phyloP scores from a whole-genome alignment of 2,329 filamentous ascomycete genomes.

The Madurella fahalii region DNA sequence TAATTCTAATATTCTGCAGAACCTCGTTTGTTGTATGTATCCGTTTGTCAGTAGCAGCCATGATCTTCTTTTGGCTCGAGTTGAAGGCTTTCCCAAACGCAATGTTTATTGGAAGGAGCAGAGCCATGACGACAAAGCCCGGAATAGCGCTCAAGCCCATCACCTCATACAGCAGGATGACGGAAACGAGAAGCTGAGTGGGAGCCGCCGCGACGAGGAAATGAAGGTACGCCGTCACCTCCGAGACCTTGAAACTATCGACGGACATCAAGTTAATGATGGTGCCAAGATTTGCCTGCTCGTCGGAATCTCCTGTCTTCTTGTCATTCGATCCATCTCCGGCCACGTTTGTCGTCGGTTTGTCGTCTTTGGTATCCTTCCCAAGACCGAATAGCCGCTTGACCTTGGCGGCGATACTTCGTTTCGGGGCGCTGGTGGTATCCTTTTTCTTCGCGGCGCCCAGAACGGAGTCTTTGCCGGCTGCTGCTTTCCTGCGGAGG shows the following conservation, averaged over 20 bases:
- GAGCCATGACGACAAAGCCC: constrained; percentile 82
- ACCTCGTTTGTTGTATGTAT: constrained; percentile 97
- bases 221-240: constrained; percentile 91
- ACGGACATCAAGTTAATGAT: constrained; percentile 99
- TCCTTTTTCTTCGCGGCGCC: constrained; percentile 47
- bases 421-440: constrained; percentile 35
- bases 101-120: constrained; percentile 88
- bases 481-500: constrained; percentile 81
- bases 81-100: constrained; percentile 82
- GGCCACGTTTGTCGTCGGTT: constrained; percentile 29
- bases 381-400: constrained; percentile 59
- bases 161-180: constrained; percentile 80
- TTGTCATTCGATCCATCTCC: constrained; percentile 36
- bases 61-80: constrained; percentile 81
- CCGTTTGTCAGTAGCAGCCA: constrained; percentile 88
- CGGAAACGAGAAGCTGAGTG: constrained; percentile 77
- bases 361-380: constrained; percentile 45
- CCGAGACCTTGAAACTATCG: constrained; percentile 97
- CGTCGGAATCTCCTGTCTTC: constrained; percentile 46
- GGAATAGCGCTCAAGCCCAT: constrained; percentile 92
- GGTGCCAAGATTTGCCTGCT: constrained; percentile 89
- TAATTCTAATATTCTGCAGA: constrained; percentile 94
- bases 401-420: constrained; percentile 44
- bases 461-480: constrained; percentile 68
- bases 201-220: constrained; percentile 92